These are phyloP conservation scores for Rubia occidens DNA, from an alignment of 305 asterid genomes.

Conservation along the genomic window DNA sequence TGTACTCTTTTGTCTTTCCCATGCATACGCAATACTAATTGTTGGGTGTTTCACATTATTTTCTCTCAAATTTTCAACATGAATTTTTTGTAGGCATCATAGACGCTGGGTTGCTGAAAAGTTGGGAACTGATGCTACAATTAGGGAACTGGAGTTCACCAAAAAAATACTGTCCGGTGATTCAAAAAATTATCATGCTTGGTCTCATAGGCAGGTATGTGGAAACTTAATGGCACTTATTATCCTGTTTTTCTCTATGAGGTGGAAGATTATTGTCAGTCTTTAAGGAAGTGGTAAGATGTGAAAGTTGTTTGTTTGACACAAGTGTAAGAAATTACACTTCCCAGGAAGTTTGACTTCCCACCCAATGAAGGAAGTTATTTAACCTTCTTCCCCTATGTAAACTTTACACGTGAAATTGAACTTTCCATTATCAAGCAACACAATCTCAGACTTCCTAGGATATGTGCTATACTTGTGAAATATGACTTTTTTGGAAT, in stretches of 20 bases:
- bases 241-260: conserved; percentile 10
- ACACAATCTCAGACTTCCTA: neutral
- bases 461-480: neutral
- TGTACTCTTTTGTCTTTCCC: too few relatives aligned
- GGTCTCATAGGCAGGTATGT: conserved; percentile 95
- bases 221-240: conserved; percentile 9
- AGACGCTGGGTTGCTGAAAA: conserved; percentile 94
- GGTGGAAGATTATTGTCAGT: conserved; percentile 10
- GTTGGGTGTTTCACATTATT: neutral
- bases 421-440: neutral
- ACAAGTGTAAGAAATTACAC: neutral
- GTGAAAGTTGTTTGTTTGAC: neutral
- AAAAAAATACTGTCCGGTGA: conserved; percentile 51
- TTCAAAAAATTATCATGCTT: conserved; percentile 92
- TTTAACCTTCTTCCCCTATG: neutral
- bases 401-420: neutral
- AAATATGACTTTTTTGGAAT: neutral
- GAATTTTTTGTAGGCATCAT: conserved; percentile 62
- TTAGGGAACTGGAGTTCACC: conserved; percentile 68
- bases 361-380: neutral
- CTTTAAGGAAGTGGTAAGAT: neutral
- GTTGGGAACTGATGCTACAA: conserved; percentile 44
- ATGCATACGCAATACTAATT: neutral
- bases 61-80: neutral
- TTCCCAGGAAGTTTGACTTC: neutral